These are phyloP conservation scores for Wickerhamomyces kurtzmanii DNA, from an alignment of 805 yeast genomes.

Conservation along the genomic window DNA sequence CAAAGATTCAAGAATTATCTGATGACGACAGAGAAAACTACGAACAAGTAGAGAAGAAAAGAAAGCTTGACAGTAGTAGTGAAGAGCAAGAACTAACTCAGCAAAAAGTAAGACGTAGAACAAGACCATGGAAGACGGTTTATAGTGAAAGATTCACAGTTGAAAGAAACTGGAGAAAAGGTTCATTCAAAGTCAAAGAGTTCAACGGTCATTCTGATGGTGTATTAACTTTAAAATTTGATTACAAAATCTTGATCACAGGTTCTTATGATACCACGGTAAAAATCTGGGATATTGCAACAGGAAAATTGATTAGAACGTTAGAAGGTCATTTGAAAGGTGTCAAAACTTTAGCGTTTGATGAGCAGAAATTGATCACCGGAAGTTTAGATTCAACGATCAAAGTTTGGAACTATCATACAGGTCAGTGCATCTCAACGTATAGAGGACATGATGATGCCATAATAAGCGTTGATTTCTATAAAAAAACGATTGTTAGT, in stretches of 20 bases:
- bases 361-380: conserved; percentile 80
- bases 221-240: conserved; percentile 79
- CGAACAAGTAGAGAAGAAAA: too few relatives aligned
- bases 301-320: conserved; percentile 70
- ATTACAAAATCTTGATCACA: conserved; percentile 70
- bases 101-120: conserved; percentile 23
- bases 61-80: too few relatives aligned
- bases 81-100: too few relatives aligned
- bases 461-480: conserved; percentile 77
- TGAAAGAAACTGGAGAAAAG: conserved; percentile 93
- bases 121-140: conserved; percentile 93
- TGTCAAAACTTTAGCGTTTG: conserved; percentile 77
- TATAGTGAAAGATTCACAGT: conserved; percentile 85
- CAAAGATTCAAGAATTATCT: too few relatives aligned
- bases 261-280: conserved; percentile 89
- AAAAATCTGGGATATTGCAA: conserved; percentile 85
- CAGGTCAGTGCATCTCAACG: conserved; percentile 91
- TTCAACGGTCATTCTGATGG: conserved; percentile 84
- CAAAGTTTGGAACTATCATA: conserved; percentile 91
- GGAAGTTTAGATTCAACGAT: conserved; percentile 90
- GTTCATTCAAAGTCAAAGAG: conserved; percentile 50
- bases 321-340: conserved; percentile 85
- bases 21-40: too few relatives aligned
- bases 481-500: conserved; percentile 72
- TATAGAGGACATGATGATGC: conserved; percentile 88